Evolutionary conservation across 1,284 basidiomycete species (phyloP), one percentile per base, ranked within the genome.

Genomic region (Austroboletus olivaceoglutinosus): DNA sequence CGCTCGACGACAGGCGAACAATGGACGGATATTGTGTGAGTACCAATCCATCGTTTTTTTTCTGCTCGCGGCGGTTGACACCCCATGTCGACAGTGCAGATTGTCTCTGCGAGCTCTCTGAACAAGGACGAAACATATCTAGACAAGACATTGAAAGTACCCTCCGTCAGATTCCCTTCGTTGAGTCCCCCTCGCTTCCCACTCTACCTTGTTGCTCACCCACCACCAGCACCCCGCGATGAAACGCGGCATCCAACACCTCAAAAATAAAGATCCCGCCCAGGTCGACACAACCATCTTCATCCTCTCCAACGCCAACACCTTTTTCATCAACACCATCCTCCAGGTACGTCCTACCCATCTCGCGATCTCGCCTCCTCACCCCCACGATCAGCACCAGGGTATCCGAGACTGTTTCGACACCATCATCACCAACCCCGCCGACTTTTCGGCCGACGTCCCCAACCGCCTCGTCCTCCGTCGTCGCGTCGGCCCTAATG

Each of bases 1-100:
- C 77, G 86, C 52, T n/a, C n/a, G n/a, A 80, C 70, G 73, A 13
- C 71, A 78, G 9, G 42, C 72, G 18, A 49, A 6, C 93, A 98
- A 68, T 99, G 94, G 85, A 99, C 94, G 5, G 97, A 98, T 73
- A 83, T 95, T 43, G 85, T 97, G 93, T 96, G 70, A 74, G 84
- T n/a, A 5, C 16, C 18, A 16, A n/a, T n/a, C n/a, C n/a, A n/a
- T n/a, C n/a, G n/a, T n/a, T n/a, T n/a, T n/a, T n/a, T n/a, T n/a
- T n/a, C n/a, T n/a, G n/a, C n/a, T 16, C n/a, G 8, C 8, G 16
- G 16, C 33, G 16, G 8, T n/a, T 2, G 33, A n/a, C 8, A 7
- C n/a, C n/a, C 22, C 15, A 4, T n/a, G 16, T 36, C 31, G 40
- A 64, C 36, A 93, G 92, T 22, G 86, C 88, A n/a, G 76, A 86